Evolutionary conservation across 1,139 yeast species (phyloP).

Genomic region (Debaryomyces robertsiae): DNA sequence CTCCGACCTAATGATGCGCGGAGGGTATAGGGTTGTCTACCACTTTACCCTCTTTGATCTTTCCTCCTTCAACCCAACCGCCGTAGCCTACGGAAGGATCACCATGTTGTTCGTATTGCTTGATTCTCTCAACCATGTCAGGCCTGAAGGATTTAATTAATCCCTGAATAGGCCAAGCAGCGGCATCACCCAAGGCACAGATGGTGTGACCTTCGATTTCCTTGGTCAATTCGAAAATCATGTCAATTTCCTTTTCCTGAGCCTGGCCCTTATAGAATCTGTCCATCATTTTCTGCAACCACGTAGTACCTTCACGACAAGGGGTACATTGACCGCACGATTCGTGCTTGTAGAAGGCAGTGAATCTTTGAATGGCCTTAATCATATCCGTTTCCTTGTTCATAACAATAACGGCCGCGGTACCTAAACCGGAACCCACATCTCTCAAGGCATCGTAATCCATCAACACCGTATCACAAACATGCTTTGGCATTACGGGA

Average conservation of each 20-base stretch:
- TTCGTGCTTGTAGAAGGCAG: conserved; percentile 85
- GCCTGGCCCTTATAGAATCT: conserved; percentile 81
- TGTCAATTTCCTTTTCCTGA: conserved; percentile 74
- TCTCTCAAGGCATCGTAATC: conserved; percentile 85
- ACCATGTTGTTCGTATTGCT: conserved; percentile 41
- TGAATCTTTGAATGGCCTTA: conserved; percentile 80
- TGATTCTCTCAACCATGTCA: conserved; percentile 72
- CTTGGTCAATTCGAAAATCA: conserved; percentile 78
- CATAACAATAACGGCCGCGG: conserved; percentile 91
- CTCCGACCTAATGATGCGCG: conserved; percentile 34
- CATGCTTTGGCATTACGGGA: conserved; percentile 70
- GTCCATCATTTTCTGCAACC: conserved; percentile 82
- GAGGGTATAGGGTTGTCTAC: conserved; percentile 60
- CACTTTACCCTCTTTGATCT: conserved; percentile 66
- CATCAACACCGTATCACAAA: conserved; percentile 72
- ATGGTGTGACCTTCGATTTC: conserved; percentile 89
- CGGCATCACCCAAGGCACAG: conserved; percentile 90
- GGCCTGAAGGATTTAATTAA: conserved; percentile 82
- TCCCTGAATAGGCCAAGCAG: conserved; percentile 93
- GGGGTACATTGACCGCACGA: conserved; percentile 95
- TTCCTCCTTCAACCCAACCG: conserved; percentile 74
- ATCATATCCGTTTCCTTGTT: conserved; percentile 82
- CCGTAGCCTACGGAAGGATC: conserved; percentile 58
- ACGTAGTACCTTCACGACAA: conserved; percentile 91
- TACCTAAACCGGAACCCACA: conserved; percentile 84